Base-by-base conservation (phyloP, 2,329 filamentous ascomycete species). In the Ophiostoma perfectum region DNA sequence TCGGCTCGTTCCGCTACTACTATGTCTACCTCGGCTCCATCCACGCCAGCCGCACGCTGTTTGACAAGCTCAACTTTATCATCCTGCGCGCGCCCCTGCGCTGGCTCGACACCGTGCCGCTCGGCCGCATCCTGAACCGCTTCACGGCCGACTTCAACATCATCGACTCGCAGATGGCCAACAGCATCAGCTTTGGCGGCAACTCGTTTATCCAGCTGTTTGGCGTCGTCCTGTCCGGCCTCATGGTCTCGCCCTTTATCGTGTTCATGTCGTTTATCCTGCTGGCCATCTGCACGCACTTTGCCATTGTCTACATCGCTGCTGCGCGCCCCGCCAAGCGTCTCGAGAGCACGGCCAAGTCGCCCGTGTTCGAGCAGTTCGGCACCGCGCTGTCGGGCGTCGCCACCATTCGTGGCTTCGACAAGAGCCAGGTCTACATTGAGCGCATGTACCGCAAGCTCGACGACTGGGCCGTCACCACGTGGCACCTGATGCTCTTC, bases 331-430 rank as follows among this genome's bases (percentile, higher is more conserved):
- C 92, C 44, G 83, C 90, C 70, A 94, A 93, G 78, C 83, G 91
- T 5, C 83, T 94, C 0, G 91, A 94, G 76, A 91, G 88, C 72
- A 91, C 84, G 3, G 85, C 87, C 68, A 93, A 92, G 77, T 91
- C 88, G 0, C 91, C 91, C 0, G 87, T 94, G 0, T 93, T 92
- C 73, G 91, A 94, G 75, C 87, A 91, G 71, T 93, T 94, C 73
- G 88, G 88, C 11, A 87, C 89, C 0, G 86, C 89, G 0, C 82
- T 94, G 9, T 84, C 85, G 0, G 91, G 91, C 5, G 85, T 95
- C 18, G 82, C 86, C 1, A 93, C 91, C 0, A 91, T 95, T 66
- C 86, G 91, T 12, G 89, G 89, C 0, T 94, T 91, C 72, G 86
- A 87, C 71, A 92, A 91, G 79, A 80, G 82, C 0, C 81, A 86